phyloP scores from a whole-genome alignment of 164 flowering plant genomes.

The Kingdonia uniflora region DNA sequence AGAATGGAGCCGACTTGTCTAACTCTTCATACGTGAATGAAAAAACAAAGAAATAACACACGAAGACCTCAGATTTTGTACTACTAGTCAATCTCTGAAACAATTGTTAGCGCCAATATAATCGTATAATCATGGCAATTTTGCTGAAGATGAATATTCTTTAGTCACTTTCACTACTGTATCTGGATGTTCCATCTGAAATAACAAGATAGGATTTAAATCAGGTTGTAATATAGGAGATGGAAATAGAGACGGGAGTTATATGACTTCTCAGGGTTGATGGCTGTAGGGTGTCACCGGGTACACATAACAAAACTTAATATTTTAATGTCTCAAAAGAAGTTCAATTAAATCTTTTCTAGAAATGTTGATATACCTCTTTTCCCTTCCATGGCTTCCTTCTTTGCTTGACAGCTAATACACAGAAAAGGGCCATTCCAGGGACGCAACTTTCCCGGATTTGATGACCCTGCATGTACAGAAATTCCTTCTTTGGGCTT shows the following conservation, averaged over 20 bases:
- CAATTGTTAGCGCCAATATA: conserved; percentile 21
- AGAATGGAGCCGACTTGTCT: conserved; percentile 12
- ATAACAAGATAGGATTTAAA: conserved; percentile 2
- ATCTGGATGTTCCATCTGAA: conserved; percentile 35
- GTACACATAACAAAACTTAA: too few relatives aligned
- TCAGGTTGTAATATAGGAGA: too few relatives aligned
- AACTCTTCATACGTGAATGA: conserved; percentile 8
- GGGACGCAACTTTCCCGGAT: conserved; percentile 51
- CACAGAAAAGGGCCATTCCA: conserved; percentile 99
- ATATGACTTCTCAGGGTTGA: too few relatives aligned
- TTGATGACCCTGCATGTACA: conserved; percentile 59
- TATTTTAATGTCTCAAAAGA: too few relatives aligned
- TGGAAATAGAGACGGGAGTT: too few relatives aligned
- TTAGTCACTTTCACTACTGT: conserved; percentile 63
- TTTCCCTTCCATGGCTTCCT: conserved; percentile 99
- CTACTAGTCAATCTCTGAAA: conserved; percentile 14
- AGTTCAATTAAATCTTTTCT: too few relatives aligned
- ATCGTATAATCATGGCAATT: conserved; percentile 12
- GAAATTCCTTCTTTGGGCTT: conserved; percentile 91
- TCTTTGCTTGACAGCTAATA: conserved; percentile 75
- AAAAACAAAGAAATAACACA: conserved; percentile 2
- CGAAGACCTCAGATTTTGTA: conserved; percentile 11
- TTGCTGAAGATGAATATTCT: conserved; percentile 4
- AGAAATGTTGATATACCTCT: conserved; percentile 21
- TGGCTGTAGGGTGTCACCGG: too few relatives aligned